These are phyloP conservation scores for Ceratocystis ficicola DNA, from an alignment of 2,329 filamentous ascomycete species.

Conservation along the genomic window DNA sequence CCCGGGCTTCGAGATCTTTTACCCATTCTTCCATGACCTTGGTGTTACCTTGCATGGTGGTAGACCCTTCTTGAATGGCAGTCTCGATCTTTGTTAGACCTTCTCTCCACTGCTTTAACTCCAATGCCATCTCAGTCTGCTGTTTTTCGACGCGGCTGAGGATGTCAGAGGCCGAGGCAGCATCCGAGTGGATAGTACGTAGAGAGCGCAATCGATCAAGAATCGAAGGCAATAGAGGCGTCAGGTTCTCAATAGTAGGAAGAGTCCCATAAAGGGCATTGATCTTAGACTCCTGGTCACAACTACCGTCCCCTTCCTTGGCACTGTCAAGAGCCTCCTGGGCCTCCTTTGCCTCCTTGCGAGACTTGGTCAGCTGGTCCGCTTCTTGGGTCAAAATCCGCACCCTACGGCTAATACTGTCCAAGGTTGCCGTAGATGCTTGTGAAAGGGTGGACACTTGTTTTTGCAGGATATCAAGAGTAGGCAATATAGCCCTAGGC, in stretches of 20 bases:
- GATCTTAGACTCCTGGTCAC: conserved; percentile 72
- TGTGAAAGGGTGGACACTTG: conserved; percentile 66
- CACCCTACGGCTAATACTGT: conserved; percentile 57
- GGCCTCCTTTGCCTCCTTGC: conserved; percentile 48
- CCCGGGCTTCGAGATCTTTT: conserved; percentile 66
- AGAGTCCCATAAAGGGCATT: conserved; percentile 83
- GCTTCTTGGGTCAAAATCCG: conserved; percentile 60
- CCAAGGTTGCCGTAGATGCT: conserved; percentile 59
- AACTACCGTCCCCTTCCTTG: conserved; percentile 32
- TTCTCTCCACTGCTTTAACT: conserved; percentile 76
- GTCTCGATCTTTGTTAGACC: conserved; percentile 68
- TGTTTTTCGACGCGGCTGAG: conserved; percentile 64
- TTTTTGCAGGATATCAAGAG: conserved; percentile 66
- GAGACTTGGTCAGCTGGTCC: conserved; percentile 55
- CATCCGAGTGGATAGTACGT: conserved; percentile 72
- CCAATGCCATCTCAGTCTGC: conserved; percentile 69
- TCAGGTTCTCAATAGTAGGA: conserved; percentile 73
- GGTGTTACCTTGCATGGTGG: conserved; percentile 64
- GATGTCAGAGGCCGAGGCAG: conserved; percentile 66
- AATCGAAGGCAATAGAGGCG: conserved; percentile 72
- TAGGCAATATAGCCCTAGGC: conserved; percentile 63
- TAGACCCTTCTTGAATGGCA: conserved; percentile 57
- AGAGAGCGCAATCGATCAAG: conserved; percentile 77
- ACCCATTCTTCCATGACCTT: conserved; percentile 82
- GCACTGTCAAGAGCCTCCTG: conserved; percentile 42